Conservation (phyloP, 1,284 basidiomycete genomes). For the Lentinula novae-zelandiae region DNA sequence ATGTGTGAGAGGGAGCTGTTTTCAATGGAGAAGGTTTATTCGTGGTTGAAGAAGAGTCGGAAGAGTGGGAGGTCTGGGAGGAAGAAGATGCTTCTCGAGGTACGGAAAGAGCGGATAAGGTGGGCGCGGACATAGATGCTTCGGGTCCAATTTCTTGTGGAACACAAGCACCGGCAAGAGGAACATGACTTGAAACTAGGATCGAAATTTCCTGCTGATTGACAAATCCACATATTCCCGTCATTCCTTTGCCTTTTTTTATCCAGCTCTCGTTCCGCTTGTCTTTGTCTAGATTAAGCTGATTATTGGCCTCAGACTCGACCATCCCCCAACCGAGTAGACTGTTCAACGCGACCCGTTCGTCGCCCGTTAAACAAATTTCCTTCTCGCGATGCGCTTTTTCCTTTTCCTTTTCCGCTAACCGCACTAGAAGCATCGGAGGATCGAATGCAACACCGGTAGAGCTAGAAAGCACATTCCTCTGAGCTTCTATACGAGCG, state of each 20-base stretch:
- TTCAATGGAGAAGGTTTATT: background rate
- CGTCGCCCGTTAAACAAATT: constrained; percentile 37
- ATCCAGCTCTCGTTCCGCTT: background rate
- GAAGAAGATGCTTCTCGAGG: constrained; percentile 2
- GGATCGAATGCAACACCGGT: constrained; percentile 8
- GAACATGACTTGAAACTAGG: constrained; percentile 48
- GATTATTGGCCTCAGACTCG: constrained; percentile 26
- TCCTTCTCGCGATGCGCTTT: background rate
- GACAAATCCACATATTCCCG: constrained; percentile 50
- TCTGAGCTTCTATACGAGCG: constrained; percentile 5
- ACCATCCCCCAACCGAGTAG: constrained; percentile 55
- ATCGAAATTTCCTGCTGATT: constrained; percentile 56
- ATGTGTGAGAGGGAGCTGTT: constrained; percentile 4
- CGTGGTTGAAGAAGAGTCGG: background rate
- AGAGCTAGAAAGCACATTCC: constrained; percentile 7
- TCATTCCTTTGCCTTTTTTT: constrained; percentile 39
- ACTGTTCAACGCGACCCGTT: constrained; percentile 46
- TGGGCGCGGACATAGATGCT: background rate
- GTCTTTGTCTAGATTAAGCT: background rate
- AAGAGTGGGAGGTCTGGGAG: background rate
- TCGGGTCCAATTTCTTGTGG: background rate
- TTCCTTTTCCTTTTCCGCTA: background rate
- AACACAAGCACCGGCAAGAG: constrained; percentile 8
- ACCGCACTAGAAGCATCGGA: constrained; percentile 3
- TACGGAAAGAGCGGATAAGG: background rate